These are phyloP conservation scores for Vaccinium macrocarpon DNA, from an alignment of 148 eudicot genomes.

Conservation along the genomic window DNA sequence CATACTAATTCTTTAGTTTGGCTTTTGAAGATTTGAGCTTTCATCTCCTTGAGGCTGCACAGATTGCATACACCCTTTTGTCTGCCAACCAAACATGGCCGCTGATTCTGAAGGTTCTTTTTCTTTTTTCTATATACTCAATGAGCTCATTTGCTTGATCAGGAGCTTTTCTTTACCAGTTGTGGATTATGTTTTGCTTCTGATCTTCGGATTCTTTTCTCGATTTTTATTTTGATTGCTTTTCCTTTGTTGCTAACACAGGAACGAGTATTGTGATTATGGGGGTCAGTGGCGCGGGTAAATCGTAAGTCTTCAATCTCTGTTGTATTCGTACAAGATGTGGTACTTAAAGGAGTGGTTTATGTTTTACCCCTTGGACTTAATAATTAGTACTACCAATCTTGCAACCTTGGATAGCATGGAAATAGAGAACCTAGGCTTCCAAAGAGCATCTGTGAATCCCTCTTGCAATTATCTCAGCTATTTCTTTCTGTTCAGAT, in stretches of 20 bases:
- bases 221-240: background rate
- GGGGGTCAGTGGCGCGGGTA: constrained; percentile 97
- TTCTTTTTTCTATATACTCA: background rate
- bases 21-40: constrained; percentile 5
- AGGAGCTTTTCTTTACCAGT: background rate
- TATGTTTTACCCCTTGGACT: too few relatives aligned
- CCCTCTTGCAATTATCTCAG: background rate
- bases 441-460: background rate
- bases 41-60: background rate
- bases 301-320: constrained; percentile 57
- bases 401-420: too few relatives aligned
- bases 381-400: too few relatives aligned
- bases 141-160: background rate
- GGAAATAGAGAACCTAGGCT: background rate
- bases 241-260: constrained; percentile 16
- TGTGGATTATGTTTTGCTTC: background rate
- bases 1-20: constrained; percentile 10
- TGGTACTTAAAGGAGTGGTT: background rate
- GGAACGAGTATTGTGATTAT: constrained; percentile 64
- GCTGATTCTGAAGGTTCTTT: constrained; percentile 13
- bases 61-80: background rate
- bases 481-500: background rate
- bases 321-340: background rate
- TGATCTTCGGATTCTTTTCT: background rate
- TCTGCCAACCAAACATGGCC: constrained; percentile 15